Conservation (phyloP, 192 early-diverging fungal species). For the Fimicolochytrium jonesii region DNA sequence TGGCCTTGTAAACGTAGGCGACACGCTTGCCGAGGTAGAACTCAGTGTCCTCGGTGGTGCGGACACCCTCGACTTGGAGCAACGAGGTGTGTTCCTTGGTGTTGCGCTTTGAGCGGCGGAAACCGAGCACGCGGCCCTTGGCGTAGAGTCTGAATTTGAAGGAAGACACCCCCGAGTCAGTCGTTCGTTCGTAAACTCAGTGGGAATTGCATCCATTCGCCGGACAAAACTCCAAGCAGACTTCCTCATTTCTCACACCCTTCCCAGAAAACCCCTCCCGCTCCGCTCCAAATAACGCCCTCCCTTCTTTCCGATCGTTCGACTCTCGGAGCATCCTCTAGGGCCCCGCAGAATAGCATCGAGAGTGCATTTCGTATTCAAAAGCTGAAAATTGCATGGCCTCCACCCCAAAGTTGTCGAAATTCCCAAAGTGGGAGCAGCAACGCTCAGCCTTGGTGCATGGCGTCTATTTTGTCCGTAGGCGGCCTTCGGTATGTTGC, state of each 20-base stretch:
- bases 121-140: constrained; percentile 95
- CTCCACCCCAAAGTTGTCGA: background rate
- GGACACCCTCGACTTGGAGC: constrained; percentile 89
- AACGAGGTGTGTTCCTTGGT: constrained; percentile 87
- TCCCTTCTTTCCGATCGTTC: background rate
- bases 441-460: background rate
- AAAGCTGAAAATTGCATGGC: background rate
- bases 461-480: background rate
- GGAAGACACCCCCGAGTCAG: background rate
- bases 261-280: background rate
- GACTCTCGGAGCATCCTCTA: background rate
- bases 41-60: constrained; percentile 80
- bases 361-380: background rate
- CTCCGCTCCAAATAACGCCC: background rate
- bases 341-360: background rate
- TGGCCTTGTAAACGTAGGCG: constrained; percentile 95
- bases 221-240: too few species aligned
- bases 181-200: background rate
- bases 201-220: too few species aligned
- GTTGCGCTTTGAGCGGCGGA: constrained; percentile 88
- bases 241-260: background rate
- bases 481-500: background rate
- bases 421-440: background rate
- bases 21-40: constrained; percentile 99
- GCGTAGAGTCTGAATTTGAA: constrained; percentile 79